Evolutionary conservation across 2,329 filamentous ascomycete genomes (phyloP).

Genomic region (Rutstroemia sp.): DNA sequence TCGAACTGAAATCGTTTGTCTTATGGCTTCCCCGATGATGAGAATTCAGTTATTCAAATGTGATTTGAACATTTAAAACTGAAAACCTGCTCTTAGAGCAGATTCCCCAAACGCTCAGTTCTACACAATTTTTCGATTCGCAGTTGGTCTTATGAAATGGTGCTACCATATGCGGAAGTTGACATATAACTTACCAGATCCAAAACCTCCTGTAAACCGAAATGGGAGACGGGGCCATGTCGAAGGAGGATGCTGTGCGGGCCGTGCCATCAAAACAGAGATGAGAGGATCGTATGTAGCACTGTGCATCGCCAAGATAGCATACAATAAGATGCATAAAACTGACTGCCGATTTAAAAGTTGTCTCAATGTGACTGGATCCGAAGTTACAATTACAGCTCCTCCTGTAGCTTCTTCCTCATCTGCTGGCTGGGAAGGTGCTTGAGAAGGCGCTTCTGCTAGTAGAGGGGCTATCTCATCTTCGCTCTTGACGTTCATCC

Average conservation of each 20-base stretch:
- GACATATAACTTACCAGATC: neutral
- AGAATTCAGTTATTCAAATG: too few relatives aligned
- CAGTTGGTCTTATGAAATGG: too few relatives aligned
- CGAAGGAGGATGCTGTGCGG: neutral
- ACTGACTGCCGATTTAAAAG: neutral
- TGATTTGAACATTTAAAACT: too few relatives aligned
- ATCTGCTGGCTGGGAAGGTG: neutral
- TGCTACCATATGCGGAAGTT: too few relatives aligned
- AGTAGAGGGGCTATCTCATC: neutral
- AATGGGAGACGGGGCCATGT: neutral
- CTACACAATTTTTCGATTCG: too few relatives aligned
- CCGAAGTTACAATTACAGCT: neutral
- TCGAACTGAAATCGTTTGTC: too few relatives aligned
- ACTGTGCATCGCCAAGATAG: neutral
- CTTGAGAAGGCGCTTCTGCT: neutral
- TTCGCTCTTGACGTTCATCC: neutral
- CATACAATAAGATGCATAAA: neutral
- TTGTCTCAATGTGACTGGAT: neutral
- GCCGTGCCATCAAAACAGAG: neutral
- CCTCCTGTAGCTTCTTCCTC: neutral
- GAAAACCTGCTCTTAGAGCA: too few relatives aligned
- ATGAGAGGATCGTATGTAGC: neutral
- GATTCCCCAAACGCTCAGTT: too few relatives aligned
- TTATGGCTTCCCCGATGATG: too few relatives aligned
- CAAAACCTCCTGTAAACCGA: neutral